phyloP scores from a whole-genome alignment of 768 basidiomycete genomes.

The Lactarius sp. region DNA sequence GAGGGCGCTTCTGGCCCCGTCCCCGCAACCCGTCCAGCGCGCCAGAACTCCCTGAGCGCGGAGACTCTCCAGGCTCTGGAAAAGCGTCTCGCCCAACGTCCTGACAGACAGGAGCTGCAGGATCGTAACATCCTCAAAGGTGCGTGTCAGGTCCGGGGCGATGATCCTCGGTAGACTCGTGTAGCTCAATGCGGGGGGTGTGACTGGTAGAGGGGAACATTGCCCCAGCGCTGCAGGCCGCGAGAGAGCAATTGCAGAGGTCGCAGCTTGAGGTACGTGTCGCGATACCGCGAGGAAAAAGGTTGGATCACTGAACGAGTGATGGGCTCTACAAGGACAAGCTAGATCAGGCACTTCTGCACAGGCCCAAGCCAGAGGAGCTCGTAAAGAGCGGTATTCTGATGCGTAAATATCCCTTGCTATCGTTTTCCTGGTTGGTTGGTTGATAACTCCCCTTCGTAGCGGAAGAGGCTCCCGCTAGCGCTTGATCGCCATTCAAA shows the following conservation, averaged over 20 bases:
- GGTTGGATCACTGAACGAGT: constrained; percentile 1
- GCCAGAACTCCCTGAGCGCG: constrained; percentile 34
- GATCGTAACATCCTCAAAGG: constrained; percentile 71
- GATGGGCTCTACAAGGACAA: constrained; percentile 43
- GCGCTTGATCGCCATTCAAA: constrained; percentile 11
- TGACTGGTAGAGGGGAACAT: constrained; percentile 52
- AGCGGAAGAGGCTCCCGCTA: constrained; percentile 22
- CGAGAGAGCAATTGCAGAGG: constrained; percentile 52
- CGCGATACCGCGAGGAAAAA: neutral
- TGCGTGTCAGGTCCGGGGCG: constrained; percentile 25
- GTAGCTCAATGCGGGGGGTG: neutral
- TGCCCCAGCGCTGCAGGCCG: constrained; percentile 55
- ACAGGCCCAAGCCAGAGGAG: constrained; percentile 55
- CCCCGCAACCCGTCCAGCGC: constrained; percentile 22
- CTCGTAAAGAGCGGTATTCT: constrained; percentile 64
- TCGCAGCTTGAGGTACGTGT: constrained; percentile 56
- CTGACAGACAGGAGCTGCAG: constrained; percentile 57
- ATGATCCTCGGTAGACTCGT: neutral
- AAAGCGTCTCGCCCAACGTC: constrained; percentile 47
- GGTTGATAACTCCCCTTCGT: neutral
- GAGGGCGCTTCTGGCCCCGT: constrained; percentile 4
- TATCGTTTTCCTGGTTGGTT: neutral
- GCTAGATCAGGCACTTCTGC: constrained; percentile 54
- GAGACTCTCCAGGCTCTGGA: constrained; percentile 46
- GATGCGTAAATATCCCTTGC: constrained; percentile 32